Evolutionary conservation across 2,329 filamentous ascomycete species (phyloP).

Genomic region (Erysiphe neolycopersici): DNA sequence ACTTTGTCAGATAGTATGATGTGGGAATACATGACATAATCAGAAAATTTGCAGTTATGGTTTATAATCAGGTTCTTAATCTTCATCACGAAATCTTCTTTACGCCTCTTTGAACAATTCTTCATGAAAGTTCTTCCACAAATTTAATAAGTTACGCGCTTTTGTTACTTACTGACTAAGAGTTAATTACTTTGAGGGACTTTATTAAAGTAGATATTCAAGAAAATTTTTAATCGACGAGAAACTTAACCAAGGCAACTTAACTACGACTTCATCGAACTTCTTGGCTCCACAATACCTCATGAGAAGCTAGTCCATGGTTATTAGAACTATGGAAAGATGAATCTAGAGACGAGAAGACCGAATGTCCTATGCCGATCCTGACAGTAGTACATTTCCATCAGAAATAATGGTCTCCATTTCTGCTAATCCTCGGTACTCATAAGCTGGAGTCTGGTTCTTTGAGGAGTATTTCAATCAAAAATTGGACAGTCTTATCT

Average conservation of each 20-base stretch:
- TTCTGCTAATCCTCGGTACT: slow-evolving; percentile 56
- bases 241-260: slow-evolving; percentile 48
- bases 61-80: no score
- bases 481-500: slow-evolving; percentile 34
- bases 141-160: no score
- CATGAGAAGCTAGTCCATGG: slow-evolving; percentile 73
- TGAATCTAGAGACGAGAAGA: slow-evolving; percentile 49
- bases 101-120: no score
- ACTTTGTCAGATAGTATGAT: no score
- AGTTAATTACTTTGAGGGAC: no score
- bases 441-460: slow-evolving; percentile 59
- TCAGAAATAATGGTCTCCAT: slow-evolving; percentile 64
- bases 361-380: slow-evolving; percentile 34
- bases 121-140: no score
- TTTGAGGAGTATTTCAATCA: slow-evolving; percentile 64
- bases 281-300: slow-evolving; percentile 29
- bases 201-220: slow-evolving; percentile 76
- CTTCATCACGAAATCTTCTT: no score
- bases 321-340: slow-evolving; percentile 81
- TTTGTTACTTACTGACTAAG: no score
- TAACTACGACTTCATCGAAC: slow-evolving; percentile 71
- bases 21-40: no score
- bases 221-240: slow-evolving; percentile 58
- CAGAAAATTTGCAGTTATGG: no score
- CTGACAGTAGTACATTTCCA: slow-evolving; percentile 50